A percentile compares a stretch with the other conserved stretches of the same genome.
Evolutionary conservation across 73 alveolate species (phyloP).

Genomic region (Paramecium tetraurelia): DNA sequence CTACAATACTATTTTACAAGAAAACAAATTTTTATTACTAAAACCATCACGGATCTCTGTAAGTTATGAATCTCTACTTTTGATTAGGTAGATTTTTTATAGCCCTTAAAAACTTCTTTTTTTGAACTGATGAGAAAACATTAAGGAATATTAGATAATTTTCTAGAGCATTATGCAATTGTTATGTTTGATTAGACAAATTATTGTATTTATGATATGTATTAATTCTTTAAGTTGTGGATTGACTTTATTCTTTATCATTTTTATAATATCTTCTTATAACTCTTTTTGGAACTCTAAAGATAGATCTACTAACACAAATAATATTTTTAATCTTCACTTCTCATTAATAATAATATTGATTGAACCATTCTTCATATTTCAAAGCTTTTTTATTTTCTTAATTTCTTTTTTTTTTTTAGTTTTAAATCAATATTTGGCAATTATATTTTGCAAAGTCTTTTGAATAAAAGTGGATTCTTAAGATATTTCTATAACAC

Average conservation of each 20-base stretch:
- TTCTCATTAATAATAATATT: no score
- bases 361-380: no score
- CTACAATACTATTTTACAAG: not conserved
- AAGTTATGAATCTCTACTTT: not conserved
- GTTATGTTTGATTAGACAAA: not conserved
- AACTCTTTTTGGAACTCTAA: slow-evolving; percentile 77
- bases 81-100: not conserved
- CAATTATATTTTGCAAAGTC: no score
- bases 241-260: not conserved
- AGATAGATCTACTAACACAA: slow-evolving; percentile 78
- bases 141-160: not conserved
- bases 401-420: no score
- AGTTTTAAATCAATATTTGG: no score
- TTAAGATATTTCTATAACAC: slow-evolving; percentile 91
- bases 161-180: not conserved
- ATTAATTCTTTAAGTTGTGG: not conserved
- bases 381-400: no score
- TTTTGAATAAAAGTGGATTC: slow-evolving; percentile 94
- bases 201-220: not conserved
- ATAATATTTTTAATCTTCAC: no score
- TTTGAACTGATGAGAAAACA: not conserved
- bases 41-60: not conserved
- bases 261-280: slow-evolving; percentile 62
- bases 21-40: not conserved
- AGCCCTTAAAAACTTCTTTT: not conserved